Percentiles rank a stretch among this genome's conserved stretches.
phyloP scores from a whole-genome alignment of 2,329 filamentous ascomycete species.

The Elsinoe fawcettii region DNA sequence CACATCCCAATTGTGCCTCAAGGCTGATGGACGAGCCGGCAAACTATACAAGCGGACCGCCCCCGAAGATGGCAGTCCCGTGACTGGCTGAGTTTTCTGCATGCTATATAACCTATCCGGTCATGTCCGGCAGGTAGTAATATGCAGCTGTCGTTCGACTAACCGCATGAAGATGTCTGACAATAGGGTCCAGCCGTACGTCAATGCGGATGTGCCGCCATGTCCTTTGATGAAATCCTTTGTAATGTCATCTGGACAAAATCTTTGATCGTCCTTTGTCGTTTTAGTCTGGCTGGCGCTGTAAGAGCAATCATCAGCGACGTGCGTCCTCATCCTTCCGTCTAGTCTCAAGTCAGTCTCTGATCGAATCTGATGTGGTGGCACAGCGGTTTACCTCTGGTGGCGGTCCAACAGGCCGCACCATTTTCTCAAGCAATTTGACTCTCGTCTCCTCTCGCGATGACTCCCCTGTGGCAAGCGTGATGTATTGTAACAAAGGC shows the following conservation, averaged over 20 bases:
- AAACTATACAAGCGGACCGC: neutral
- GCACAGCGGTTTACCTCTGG: slow-evolving; percentile 45
- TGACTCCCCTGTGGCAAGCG: slow-evolving; percentile 79
- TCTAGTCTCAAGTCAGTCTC: neutral
- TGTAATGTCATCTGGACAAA: too few relatives aligned
- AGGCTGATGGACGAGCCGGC: too few relatives aligned
- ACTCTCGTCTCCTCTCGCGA: slow-evolving; percentile 66
- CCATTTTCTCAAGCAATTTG: slow-evolving; percentile 68
- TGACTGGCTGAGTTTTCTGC: too few relatives aligned
- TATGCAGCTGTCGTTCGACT: too few relatives aligned
- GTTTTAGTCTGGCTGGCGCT: neutral
- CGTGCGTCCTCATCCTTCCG: neutral
- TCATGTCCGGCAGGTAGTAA: too few relatives aligned
- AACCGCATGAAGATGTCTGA: too few relatives aligned
- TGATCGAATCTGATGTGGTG: neutral
- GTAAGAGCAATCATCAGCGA: too few relatives aligned
- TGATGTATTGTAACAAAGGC: slow-evolving; percentile 78
- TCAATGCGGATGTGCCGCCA: too few relatives aligned
- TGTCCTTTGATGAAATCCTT: too few relatives aligned
- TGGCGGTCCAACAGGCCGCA: slow-evolving; percentile 57
- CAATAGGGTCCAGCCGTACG: too few relatives aligned
- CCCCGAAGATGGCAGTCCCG: too few relatives aligned
- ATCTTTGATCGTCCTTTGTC: neutral
- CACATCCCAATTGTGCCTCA: neutral
- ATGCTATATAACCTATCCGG: too few relatives aligned